Conservation (phyloP, 2,329 filamentous ascomycete species). For the Monosporascus ibericus region DNA sequence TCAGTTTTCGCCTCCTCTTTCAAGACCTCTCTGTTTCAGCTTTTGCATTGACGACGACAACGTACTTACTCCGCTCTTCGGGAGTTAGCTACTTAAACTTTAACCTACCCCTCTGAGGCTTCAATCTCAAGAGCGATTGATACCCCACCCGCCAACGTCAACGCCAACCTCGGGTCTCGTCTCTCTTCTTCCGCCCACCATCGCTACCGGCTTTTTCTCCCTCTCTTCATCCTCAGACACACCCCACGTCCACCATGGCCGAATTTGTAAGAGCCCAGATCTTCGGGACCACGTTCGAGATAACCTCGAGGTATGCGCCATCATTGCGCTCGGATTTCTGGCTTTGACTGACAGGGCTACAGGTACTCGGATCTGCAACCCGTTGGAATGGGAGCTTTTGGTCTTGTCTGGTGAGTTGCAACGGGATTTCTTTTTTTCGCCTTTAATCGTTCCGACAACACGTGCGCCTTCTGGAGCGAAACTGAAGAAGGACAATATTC, state of each 20-base stretch:
- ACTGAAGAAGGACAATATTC: background rate
- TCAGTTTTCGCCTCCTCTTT: background rate
- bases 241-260: constrained; percentile 63
- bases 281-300: constrained; percentile 99
- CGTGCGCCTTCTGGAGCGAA: background rate
- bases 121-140: no score
- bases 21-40: no score
- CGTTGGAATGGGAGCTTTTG: constrained; percentile 98
- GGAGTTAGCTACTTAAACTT: background rate
- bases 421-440: constrained; percentile 8
- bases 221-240: constrained; percentile 5
- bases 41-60: background rate
- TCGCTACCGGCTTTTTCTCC: constrained; percentile 5
- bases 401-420: constrained; percentile 79
- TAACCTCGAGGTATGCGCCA: constrained; percentile 78
- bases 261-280: constrained; percentile 99
- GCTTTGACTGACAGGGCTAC: constrained; percentile 21
- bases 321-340: constrained; percentile 3
- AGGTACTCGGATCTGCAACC: constrained; percentile 98
- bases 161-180: no score
- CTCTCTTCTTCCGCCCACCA: constrained; percentile 5
- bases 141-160: no score
- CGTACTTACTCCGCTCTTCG: background rate
- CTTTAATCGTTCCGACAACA: background rate
- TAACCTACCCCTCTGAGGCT: no score